These are phyloP conservation scores for Phanerodontia chrysosporium DNA, from an alignment of 768 basidiomycete genomes.

Conservation along the genomic window DNA sequence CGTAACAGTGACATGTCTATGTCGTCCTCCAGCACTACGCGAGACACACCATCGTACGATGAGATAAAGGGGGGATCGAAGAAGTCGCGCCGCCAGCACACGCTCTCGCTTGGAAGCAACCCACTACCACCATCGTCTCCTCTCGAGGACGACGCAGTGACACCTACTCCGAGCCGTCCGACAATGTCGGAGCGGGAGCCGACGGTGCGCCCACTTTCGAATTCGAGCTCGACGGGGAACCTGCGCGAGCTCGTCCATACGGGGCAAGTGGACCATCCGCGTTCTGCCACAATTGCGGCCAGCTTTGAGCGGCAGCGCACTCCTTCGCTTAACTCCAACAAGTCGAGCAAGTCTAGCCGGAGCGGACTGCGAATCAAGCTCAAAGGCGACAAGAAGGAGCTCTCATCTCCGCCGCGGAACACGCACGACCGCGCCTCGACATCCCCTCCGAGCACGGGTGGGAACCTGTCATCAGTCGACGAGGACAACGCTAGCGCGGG, in stretches of 20 bases:
- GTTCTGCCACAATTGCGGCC: conserved; percentile 17
- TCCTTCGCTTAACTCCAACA: conserved; percentile 4
- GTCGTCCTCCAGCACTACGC: conserved; percentile 7
- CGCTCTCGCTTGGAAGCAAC: conserved; percentile 11
- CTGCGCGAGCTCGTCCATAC: conserved; percentile 13
- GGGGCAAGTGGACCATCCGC: conserved; percentile 13
- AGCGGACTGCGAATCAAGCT: conserved; percentile 10
- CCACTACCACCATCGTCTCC: conserved; percentile 4
- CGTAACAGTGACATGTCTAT: conserved; percentile 17
- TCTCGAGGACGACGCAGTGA: conserved; percentile 19
- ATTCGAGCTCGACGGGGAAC: conserved; percentile 19
- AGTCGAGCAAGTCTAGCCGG: conserved; percentile 17
- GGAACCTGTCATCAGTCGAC: too few species aligned
- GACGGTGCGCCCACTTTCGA: conserved; percentile 10
- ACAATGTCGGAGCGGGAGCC: conserved; percentile 15
- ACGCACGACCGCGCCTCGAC: conserved; percentile 9
- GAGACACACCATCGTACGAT: not conserved
- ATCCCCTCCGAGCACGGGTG: conserved; percentile 7
- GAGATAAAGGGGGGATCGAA: not conserved
- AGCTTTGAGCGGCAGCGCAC: conserved; percentile 1
- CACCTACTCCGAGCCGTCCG: conserved; percentile 18
- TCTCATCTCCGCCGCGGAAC: conserved; percentile 1
- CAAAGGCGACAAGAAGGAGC: not conserved
- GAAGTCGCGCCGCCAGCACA: conserved; percentile 6
- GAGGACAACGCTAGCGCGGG: not conserved